Conservation (phyloP, 345 rosid genomes). For the Populus ilicifolia region DNA sequence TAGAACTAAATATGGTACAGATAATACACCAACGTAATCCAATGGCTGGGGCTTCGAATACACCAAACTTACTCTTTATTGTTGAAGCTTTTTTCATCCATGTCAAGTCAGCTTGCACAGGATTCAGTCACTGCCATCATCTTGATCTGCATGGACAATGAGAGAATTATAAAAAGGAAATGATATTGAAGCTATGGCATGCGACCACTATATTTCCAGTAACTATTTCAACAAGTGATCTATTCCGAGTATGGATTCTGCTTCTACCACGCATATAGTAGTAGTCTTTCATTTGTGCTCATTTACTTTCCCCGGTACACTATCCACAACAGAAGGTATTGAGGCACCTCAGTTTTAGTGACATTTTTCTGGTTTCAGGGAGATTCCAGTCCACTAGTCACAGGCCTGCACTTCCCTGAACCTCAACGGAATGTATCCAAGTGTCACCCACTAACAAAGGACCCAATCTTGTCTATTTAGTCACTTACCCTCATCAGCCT, state of each 20-base stretch:
- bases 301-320: no score
- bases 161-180: not conserved
- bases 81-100: not conserved
- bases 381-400: not conserved
- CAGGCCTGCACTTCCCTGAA: not conserved
- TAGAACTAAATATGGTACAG: not conserved
- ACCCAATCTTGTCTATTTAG: not conserved
- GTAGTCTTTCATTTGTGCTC: not conserved
- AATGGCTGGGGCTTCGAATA: slow-evolving; percentile 4
- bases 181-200: not conserved
- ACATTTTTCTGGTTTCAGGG: not conserved
- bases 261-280: not conserved
- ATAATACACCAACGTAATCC: slow-evolving; percentile 5
- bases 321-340: not conserved
- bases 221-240: not conserved
- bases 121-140: slow-evolving; percentile 34
- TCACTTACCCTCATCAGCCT: slow-evolving; percentile 44
- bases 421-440: not conserved
- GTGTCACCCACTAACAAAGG: not conserved
- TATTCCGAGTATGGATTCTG: not conserved
- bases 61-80: slow-evolving; percentile 4
- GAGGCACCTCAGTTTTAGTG: not conserved
- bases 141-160: slow-evolving; percentile 28
- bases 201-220: not conserved
- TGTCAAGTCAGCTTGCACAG: slow-evolving; percentile 9